A percentile compares a stretch with the other conserved stretches of the same genome.
phyloP scores from a whole-genome alignment of 495 filamentous ascomycete species.

The Penicillium maclennaniae region DNA sequence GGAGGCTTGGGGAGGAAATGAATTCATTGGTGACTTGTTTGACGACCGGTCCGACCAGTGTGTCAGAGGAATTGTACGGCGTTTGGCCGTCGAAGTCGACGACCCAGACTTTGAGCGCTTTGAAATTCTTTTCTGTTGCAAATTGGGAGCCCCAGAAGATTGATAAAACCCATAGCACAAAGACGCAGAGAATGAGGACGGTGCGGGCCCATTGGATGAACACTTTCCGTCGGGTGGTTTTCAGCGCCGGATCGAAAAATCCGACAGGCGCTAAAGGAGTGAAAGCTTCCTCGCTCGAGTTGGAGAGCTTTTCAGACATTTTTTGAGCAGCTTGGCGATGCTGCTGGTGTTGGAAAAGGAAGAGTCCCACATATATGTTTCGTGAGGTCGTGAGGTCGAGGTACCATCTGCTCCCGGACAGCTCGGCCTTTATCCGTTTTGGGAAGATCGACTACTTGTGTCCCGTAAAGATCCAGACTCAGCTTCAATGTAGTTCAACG shows the following conservation, averaged over 20 bases:
- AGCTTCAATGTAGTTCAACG: too few species aligned
- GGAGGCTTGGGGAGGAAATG: conserved; percentile 22
- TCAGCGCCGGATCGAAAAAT: conserved; percentile 50
- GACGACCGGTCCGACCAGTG: conserved; percentile 56
- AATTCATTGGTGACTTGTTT: conserved; percentile 38
- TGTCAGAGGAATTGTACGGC: conserved; percentile 43
- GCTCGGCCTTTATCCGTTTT: conserved; percentile 6
- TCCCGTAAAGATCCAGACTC: conserved; percentile 1
- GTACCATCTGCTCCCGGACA: conserved; percentile 8
- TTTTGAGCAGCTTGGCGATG: neutral
- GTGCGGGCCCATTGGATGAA: conserved; percentile 30
- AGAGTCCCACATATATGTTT: neutral
- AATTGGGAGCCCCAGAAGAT: conserved; percentile 61
- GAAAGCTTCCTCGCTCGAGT: conserved; percentile 18
- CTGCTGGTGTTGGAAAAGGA: neutral
- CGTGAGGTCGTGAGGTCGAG: neutral
- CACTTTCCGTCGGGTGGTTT: conserved; percentile 43
- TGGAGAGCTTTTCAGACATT: conserved; percentile 1
- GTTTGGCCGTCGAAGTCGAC: conserved; percentile 63
- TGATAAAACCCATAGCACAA: conserved; percentile 53
- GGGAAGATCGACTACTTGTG: conserved; percentile 4
- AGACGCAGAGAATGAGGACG: conserved; percentile 53
- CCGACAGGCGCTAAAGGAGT: conserved; percentile 40
- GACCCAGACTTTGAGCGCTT: conserved; percentile 51
- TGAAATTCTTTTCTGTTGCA: conserved; percentile 44